Evolutionary conservation across 2,329 filamentous ascomycete genomes (phyloP).

Genomic region (Botrytis fabae): DNA sequence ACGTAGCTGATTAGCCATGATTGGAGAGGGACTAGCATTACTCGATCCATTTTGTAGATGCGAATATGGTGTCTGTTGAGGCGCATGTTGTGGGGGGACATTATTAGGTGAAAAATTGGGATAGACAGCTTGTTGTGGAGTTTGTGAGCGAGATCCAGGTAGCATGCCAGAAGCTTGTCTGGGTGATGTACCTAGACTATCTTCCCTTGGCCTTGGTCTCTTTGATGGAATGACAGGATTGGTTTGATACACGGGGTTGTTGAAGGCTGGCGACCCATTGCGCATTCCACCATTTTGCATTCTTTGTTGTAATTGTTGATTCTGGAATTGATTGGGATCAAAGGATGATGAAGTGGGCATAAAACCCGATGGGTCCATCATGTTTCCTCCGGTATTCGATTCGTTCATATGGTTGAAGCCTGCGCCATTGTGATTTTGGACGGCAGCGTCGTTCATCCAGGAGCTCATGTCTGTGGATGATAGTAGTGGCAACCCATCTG

Average conservation of each 20-base stretch:
- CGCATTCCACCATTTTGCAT: constrained; percentile 84
- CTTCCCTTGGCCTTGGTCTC: constrained; percentile 76
- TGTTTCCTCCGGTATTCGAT: constrained; percentile 55
- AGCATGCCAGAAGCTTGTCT: constrained; percentile 72
- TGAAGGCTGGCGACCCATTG: constrained; percentile 77
- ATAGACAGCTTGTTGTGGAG: constrained; percentile 73
- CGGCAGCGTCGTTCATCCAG: constrained; percentile 69
- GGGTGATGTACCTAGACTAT: constrained; percentile 81
- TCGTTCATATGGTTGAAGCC: constrained; percentile 63
- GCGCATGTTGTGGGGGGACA: constrained; percentile 57
- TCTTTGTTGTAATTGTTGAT: constrained; percentile 51
- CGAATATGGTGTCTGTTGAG: constrained; percentile 70
- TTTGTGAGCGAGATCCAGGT: constrained; percentile 85
- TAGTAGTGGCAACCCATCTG: constrained; percentile 43
- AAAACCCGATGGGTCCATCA: constrained; percentile 67
- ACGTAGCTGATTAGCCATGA: constrained; percentile 79
- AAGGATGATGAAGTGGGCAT: constrained; percentile 61
- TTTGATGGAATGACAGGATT: constrained; percentile 89
- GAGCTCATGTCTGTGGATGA: constrained; percentile 63
- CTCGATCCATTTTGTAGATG: constrained; percentile 80
- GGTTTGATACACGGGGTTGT: constrained; percentile 77
- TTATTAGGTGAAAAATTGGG: constrained; percentile 67
- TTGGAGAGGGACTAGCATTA: constrained; percentile 88
- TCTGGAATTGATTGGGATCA: constrained; percentile 54
- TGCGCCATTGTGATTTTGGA: constrained; percentile 70